Evolutionary conservation across 2,329 filamentous ascomycete genomes (phyloP).

Genomic region (Torrubiella hemipterigena): DNA sequence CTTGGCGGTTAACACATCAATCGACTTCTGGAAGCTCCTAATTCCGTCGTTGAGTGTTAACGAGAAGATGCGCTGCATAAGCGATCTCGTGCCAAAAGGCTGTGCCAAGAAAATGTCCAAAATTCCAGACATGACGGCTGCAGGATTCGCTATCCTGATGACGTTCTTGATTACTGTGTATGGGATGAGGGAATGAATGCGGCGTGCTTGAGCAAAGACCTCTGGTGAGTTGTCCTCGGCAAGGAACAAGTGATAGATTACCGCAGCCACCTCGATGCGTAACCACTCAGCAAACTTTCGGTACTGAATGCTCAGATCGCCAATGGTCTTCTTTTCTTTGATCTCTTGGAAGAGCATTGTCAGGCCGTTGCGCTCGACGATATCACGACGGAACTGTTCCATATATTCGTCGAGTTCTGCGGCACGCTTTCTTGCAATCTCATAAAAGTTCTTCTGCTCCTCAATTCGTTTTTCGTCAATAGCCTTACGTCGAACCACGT

Average conservation of each 20-base stretch:
- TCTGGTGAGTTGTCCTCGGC: slow-evolving; percentile 98
- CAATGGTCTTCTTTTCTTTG: slow-evolving; percentile 75
- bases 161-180: slow-evolving; percentile 93
- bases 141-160: slow-evolving; percentile 90
- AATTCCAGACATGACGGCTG: slow-evolving; percentile 91
- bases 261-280: slow-evolving; percentile 91
- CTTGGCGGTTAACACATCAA: slow-evolving; percentile 64
- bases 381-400: slow-evolving; percentile 71
- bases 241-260: slow-evolving; percentile 91
- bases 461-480: slow-evolving; percentile 83
- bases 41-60: slow-evolving; percentile 88
- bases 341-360: slow-evolving; percentile 91
- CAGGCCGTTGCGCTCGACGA: slow-evolving; percentile 65
- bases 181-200: slow-evolving; percentile 88
- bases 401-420: slow-evolving; percentile 95
- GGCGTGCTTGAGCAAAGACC: slow-evolving; percentile 83
- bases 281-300: slow-evolving; percentile 98
- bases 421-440: slow-evolving; percentile 82
- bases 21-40: slow-evolving; percentile 70
- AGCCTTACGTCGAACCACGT: slow-evolving; percentile 66
- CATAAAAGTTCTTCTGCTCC: slow-evolving; percentile 90
- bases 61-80: slow-evolving; percentile 90
- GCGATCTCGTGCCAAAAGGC: slow-evolving; percentile 77
- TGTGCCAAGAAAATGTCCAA: slow-evolving; percentile 93
- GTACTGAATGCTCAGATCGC: slow-evolving; percentile 85